Evolutionary conservation across 169 alveolate species (phyloP).

Genomic region (Plasmodium cynomolgi): DNA sequence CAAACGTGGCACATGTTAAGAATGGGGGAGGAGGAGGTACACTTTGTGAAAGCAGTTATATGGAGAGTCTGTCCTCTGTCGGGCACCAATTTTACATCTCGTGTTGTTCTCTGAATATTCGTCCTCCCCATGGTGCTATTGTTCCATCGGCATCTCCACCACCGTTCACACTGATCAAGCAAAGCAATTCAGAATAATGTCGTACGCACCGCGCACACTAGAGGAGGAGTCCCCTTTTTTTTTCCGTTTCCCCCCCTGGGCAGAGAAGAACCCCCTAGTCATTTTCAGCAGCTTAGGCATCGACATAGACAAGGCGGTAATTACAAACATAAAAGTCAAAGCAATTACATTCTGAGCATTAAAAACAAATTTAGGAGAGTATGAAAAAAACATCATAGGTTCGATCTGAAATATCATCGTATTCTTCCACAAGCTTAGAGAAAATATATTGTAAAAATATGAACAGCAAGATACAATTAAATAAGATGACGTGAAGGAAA

Average conservation of each 20-base stretch:
- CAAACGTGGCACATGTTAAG: not conserved
- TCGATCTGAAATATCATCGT: conserved; percentile 59
- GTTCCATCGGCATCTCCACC: not conserved
- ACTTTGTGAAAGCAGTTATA: not conserved
- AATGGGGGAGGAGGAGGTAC: not conserved
- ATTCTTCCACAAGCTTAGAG: not conserved
- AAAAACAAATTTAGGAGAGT: conserved; percentile 34
- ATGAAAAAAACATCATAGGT: conserved; percentile 60
- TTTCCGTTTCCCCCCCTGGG: not conserved
- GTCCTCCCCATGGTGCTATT: not conserved
- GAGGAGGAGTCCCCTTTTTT: conserved; percentile 1
- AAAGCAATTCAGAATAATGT: conserved; percentile 30
- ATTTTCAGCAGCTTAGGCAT: not conserved
- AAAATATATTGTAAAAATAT: conserved; percentile 12
- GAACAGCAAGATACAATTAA: conserved; percentile 30
- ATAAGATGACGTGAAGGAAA: conserved; percentile 63
- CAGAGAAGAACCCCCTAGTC: not conserved
- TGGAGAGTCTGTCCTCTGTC: not conserved
- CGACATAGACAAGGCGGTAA: conserved; percentile 11
- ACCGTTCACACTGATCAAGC: not conserved
- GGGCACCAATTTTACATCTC: not conserved
- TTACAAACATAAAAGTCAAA: not conserved
- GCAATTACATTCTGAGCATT: conserved; percentile 24
- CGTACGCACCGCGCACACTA: not conserved
- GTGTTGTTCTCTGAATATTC: not conserved